These are phyloP conservation scores for Leishmania arabica DNA, from an alignment of 208 protist genomes.

Conservation along the genomic window DNA sequence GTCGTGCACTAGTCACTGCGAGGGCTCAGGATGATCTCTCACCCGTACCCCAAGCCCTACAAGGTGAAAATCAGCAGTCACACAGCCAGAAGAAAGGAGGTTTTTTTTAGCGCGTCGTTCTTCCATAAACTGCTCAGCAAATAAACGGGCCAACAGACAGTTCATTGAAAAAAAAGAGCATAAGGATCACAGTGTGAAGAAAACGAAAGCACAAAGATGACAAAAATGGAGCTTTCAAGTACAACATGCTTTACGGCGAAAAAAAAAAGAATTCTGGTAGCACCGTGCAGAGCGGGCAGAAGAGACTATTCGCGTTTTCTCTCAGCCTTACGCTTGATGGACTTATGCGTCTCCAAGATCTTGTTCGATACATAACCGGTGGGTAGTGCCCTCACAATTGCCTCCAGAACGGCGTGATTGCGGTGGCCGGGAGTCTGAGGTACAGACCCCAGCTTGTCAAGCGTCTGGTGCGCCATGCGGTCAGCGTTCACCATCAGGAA, in stretches of 20 bases:
- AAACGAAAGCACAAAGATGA: neutral
- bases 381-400: conserved; percentile 33
- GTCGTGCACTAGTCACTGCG: neutral
- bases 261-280: neutral
- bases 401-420: conserved; percentile 68
- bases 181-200: neutral
- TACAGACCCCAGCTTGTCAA: conserved; percentile 65
- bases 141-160: neutral
- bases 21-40: neutral
- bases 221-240: neutral
- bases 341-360: conserved; percentile 40
- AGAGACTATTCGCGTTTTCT: conserved; percentile 25
- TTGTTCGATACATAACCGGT: conserved; percentile 35
- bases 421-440: conserved; percentile 49
- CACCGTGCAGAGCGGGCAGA: neutral
- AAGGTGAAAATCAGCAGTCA: neutral
- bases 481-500: conserved; percentile 73
- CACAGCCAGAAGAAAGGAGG: neutral
- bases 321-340: conserved; percentile 47
- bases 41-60: neutral
- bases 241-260: neutral
- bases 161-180: neutral
- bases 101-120: neutral
- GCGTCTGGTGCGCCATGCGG: conserved; percentile 69
- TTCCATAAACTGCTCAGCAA: neutral